phyloP scores from a whole-genome alignment of 2,329 filamentous ascomycete genomes.

The Cladosporium sp. region DNA sequence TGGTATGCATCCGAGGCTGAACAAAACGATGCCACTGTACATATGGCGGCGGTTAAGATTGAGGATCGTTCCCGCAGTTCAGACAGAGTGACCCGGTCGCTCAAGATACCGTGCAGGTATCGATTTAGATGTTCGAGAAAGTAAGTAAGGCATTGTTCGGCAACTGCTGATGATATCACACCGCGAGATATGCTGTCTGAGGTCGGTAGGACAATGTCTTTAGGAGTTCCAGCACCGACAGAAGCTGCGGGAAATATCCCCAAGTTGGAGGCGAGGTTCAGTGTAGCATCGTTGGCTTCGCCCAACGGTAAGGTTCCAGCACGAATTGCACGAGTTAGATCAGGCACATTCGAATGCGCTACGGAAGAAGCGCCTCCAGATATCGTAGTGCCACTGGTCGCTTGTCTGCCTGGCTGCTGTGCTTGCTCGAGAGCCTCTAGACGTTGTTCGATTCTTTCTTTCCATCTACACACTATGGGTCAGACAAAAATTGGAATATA shows the following conservation, averaged over 20 bases:
- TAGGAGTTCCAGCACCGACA: not conserved
- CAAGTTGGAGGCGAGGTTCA: constrained; percentile 1
- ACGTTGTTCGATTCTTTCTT: constrained; percentile 1
- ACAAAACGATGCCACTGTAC: constrained; percentile 39
- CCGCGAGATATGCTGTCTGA: constrained; percentile 31
- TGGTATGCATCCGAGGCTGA: constrained; percentile 33
- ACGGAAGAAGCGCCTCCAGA: not conserved
- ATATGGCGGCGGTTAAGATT: constrained; percentile 40
- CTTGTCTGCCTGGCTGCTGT: not conserved
- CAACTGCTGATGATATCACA: constrained; percentile 32
- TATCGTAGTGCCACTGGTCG: not conserved
- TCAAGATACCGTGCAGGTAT: constrained; percentile 39
- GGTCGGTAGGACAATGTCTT: not conserved
- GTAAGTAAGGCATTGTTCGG: constrained; percentile 34
- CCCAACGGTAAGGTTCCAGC: not conserved
- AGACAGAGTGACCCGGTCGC: constrained; percentile 32
- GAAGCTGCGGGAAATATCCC: constrained; percentile 12
- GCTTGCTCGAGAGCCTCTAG: constrained; percentile 5
- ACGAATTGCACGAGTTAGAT: not conserved
- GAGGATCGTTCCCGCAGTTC: constrained; percentile 37
- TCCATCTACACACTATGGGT: not conserved
- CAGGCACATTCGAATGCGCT: not conserved
- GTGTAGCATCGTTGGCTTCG: not conserved
- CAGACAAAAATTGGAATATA: not conserved
- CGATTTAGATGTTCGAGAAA: constrained; percentile 40